phyloP scores from a whole-genome alignment of 2,329 filamentous ascomycete genomes.

The Arthrobotrys sinensis region DNA sequence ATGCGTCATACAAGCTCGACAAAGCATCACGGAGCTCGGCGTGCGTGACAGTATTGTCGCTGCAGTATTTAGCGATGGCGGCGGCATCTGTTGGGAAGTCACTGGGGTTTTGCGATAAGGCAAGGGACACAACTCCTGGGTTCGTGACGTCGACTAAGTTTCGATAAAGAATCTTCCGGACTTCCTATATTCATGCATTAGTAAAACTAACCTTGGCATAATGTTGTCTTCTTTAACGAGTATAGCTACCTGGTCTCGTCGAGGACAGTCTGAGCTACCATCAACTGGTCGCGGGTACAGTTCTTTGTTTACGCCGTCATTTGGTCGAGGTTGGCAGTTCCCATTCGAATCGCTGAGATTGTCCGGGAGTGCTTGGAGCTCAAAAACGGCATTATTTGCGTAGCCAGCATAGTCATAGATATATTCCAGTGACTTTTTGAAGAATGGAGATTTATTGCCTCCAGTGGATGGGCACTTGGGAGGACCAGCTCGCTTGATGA shows the following conservation, averaged over 20 bases:
- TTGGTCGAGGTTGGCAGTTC: neutral
- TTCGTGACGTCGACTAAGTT: neutral
- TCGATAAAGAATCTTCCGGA: conserved; percentile 4
- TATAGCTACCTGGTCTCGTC: conserved; percentile 13
- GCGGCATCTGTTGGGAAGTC: conserved; percentile 4
- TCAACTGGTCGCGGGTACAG: neutral
- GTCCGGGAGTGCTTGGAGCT: neutral
- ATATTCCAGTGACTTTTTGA: neutral
- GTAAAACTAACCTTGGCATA: neutral
- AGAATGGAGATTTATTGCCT: conserved; percentile 1
- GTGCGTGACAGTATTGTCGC: neutral
- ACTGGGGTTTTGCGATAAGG: neutral
- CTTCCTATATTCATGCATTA: conserved; percentile 1
- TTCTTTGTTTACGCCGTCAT: neutral
- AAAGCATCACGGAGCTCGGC: neutral
- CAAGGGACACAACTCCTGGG: neutral
- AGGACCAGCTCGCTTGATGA: neutral
- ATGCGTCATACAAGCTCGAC: neutral
- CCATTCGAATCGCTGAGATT: neutral
- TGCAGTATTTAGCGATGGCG: conserved; percentile 6
- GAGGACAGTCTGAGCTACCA: conserved; percentile 5
- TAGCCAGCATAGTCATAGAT: neutral
- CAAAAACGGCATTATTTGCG: neutral
- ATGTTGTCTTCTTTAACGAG: neutral
- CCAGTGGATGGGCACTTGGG: conserved; percentile 4